Percentiles rank a stretch among this genome's conserved stretches.
These are phyloP conservation scores for Alnus glutinosa DNA, from an alignment of 306 rosid species.

Conservation along the genomic window DNA sequence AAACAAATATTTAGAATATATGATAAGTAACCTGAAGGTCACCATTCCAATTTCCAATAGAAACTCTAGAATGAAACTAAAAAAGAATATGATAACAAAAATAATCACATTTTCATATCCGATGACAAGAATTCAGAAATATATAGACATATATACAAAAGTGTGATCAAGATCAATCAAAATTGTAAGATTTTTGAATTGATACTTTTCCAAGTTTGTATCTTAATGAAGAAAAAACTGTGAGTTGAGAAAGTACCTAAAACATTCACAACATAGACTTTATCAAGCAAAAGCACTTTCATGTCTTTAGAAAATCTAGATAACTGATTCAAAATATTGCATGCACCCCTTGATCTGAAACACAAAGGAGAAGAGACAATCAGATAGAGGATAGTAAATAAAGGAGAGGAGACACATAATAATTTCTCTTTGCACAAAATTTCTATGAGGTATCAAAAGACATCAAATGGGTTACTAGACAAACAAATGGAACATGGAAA, in stretches of 20 bases:
- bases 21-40: neutral
- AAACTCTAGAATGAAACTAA: neutral
- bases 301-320: constrained; percentile 61
- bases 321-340: constrained; percentile 47
- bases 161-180: neutral
- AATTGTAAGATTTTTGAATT: neutral
- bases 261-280: constrained; percentile 74
- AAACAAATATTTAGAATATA: neutral
- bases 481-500: neutral
- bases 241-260: constrained; percentile 57
- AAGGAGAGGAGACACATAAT: neutral
- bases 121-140: neutral
- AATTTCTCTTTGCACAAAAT: neutral
- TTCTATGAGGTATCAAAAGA: neutral
- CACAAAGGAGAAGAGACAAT: constrained; percentile 18
- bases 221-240: constrained; percentile 7
- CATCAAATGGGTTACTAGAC: neutral
- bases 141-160: neutral
- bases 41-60: neutral
- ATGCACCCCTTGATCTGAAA: constrained; percentile 47
- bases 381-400: neutral
- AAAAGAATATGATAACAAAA: neutral
- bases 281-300: constrained; percentile 68
- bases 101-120: neutral
- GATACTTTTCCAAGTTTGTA: constrained; percentile 2